Conservation (phyloP, 495 filamentous ascomycete genomes). For the Aspergillus baeticus region DNA sequence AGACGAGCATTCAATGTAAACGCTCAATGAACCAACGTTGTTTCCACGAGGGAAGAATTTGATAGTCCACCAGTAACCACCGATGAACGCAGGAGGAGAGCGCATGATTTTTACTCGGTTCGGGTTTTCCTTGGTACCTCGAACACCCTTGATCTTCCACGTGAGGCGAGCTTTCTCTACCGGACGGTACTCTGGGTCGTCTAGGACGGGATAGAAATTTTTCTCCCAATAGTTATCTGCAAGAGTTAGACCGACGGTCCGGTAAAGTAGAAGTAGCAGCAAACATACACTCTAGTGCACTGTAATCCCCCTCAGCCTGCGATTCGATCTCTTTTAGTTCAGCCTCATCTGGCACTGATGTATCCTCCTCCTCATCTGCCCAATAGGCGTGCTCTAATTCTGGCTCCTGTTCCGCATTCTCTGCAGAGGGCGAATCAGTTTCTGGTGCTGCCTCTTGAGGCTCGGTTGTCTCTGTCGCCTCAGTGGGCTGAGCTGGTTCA, state of each 20-base stretch:
- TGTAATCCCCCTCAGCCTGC: conserved; percentile 42
- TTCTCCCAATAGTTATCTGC: conserved; percentile 59
- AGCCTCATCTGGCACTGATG: conserved; percentile 53
- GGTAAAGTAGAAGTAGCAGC: neutral
- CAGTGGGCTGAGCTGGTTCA: neutral
- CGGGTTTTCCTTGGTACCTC: conserved; percentile 59
- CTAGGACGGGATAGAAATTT: conserved; percentile 54
- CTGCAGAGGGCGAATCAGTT: neutral
- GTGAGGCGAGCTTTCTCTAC: conserved; percentile 53
- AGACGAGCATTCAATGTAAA: conserved; percentile 62
- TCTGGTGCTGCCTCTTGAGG: neutral
- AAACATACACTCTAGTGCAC: conserved; percentile 53
- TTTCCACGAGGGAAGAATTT: conserved; percentile 69
- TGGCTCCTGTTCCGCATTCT: neutral
- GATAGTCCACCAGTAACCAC: conserved; percentile 67
- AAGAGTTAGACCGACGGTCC: conserved; percentile 16
- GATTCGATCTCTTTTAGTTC: conserved; percentile 61
- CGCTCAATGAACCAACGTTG: conserved; percentile 57
- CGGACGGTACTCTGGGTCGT: conserved; percentile 59
- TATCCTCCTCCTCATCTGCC: conserved; percentile 55
- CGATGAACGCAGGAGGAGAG: conserved; percentile 56
- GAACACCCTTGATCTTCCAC: conserved; percentile 59
- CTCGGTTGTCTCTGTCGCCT: neutral
- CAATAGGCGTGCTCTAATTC: conserved; percentile 45
- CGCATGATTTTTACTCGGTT: conserved; percentile 60